Percentiles rank a stretch among this genome's conserved stretches.
phyloP scores from a whole-genome alignment of 805 yeast species.

The Candida krabiensis region DNA sequence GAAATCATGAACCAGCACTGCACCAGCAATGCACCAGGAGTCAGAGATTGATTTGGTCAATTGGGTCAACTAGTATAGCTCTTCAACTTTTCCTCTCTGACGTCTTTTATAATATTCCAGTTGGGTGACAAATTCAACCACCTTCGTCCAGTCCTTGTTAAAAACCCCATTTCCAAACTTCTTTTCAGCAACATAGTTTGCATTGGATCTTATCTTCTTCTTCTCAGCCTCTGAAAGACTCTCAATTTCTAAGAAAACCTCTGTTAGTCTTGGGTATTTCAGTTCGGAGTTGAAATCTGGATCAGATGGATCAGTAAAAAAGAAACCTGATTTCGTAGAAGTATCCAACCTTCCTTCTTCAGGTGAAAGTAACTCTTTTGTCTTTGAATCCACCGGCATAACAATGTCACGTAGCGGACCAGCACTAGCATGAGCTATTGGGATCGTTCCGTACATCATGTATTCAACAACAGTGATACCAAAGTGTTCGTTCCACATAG shows the following conservation, averaged over 20 bases:
- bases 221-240: slow-evolving; percentile 14
- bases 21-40: too few relatives aligned
- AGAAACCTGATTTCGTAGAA: slow-evolving; percentile 66
- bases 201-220: slow-evolving; percentile 20
- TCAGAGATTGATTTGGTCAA: too few relatives aligned
- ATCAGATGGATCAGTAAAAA: slow-evolving; percentile 69
- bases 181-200: slow-evolving; percentile 22
- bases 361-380: slow-evolving; percentile 13
- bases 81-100: slow-evolving; percentile 31
- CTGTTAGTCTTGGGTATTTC: slow-evolving; percentile 39
- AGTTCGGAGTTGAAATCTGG: slow-evolving; percentile 54
- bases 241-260: slow-evolving; percentile 42
- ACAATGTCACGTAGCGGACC: slow-evolving; percentile 93
- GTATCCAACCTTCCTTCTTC: slow-evolving; percentile 3
- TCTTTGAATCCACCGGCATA: slow-evolving; percentile 45
- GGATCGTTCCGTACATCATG: slow-evolving; percentile 80
- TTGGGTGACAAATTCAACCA: slow-evolving; percentile 12
- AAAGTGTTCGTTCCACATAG: slow-evolving; percentile 99
- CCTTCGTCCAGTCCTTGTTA: slow-evolving; percentile 22
- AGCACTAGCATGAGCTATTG: slow-evolving; percentile 91
- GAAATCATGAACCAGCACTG: too few relatives aligned
- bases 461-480: slow-evolving; percentile 97
- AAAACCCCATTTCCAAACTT: slow-evolving; percentile 30
- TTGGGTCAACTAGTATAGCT: slow-evolving; percentile 21
- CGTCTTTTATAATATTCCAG: slow-evolving; percentile 23